phyloP scores from a whole-genome alignment of 768 basidiomycete genomes.

The Trametes gibbosa region DNA sequence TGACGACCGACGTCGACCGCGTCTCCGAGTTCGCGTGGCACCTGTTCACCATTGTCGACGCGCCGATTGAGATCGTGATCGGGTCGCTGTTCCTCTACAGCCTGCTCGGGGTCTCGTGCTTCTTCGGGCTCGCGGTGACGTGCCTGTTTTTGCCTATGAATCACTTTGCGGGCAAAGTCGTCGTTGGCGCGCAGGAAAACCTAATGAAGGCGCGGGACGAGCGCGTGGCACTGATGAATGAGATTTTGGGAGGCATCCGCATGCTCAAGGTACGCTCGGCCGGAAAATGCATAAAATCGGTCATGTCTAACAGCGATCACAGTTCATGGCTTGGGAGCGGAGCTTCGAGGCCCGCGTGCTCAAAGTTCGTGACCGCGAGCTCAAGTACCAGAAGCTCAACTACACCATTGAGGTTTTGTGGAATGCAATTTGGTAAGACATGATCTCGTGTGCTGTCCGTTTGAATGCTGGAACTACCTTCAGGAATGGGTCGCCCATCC shows the following conservation, averaged over 20 bases:
- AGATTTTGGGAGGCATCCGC: constrained; percentile 36
- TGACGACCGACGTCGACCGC: constrained; percentile 93
- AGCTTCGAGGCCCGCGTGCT: constrained; percentile 78
- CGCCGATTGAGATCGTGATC: constrained; percentile 73
- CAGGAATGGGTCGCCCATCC: constrained; percentile 45
- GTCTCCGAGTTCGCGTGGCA: constrained; percentile 85
- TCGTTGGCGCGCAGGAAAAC: constrained; percentile 76
- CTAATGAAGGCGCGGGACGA: constrained; percentile 92
- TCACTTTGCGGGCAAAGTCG: constrained; percentile 78
- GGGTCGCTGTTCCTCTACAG: constrained; percentile 75
- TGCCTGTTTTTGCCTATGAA: constrained; percentile 70
- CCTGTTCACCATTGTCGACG: constrained; percentile 70
- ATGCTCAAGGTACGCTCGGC: constrained; percentile 3
- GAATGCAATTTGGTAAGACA: constrained; percentile 51
- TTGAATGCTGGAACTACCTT: not conserved
- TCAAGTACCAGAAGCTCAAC: constrained; percentile 82
- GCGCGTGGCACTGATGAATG: constrained; percentile 89
- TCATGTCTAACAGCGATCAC: not conserved
- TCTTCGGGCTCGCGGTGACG: constrained; percentile 75
- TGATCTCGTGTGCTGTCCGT: not conserved
- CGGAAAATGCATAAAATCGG: no score
- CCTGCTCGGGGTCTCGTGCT: constrained; percentile 73
- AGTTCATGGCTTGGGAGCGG: constrained; percentile 97
- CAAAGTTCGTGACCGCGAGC: constrained; percentile 73
- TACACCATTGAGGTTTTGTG: constrained; percentile 75